These are phyloP conservation scores for Pestalotiopsis fici DNA, from an alignment of 2,329 filamentous ascomycete genomes.

Conservation along the genomic window DNA sequence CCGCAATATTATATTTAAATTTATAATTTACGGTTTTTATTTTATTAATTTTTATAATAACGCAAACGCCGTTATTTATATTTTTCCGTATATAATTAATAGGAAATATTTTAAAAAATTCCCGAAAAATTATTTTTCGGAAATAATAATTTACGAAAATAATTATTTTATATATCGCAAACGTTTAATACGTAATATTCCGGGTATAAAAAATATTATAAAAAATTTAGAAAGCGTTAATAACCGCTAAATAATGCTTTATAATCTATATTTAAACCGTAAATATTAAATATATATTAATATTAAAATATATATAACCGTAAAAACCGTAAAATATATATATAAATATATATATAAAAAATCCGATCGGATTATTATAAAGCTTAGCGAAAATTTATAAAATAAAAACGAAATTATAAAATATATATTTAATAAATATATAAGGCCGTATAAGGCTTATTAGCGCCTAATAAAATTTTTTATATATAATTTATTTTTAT, in stretches of 20 bases:
- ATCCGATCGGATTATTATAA: background rate
- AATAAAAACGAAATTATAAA: background rate
- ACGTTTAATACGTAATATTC: background rate
- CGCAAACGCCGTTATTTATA: too few relatives aligned
- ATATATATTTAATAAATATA: slow-evolving; percentile 1
- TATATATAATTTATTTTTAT: background rate
- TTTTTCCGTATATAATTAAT: background rate
- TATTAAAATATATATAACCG: background rate
- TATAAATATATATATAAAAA: background rate
- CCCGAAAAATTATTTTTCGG: background rate
- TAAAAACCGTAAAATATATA: background rate
- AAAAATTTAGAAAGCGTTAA: too few relatives aligned
- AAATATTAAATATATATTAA: background rate
- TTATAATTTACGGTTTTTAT: too few relatives aligned
- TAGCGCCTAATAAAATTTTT: background rate
- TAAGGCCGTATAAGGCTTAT: background rate
- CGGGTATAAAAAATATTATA: background rate
- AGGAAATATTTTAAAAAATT: background rate
- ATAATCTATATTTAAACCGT: background rate
- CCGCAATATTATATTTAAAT: too few relatives aligned
- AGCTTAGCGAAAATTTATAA: background rate
- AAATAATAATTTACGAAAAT: too few relatives aligned
- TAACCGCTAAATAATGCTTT: background rate
- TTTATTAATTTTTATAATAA: too few relatives aligned
- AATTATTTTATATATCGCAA: too few relatives aligned